These are phyloP conservation scores for Patellifolia procumbens DNA, from an alignment of 179 eudicot species.

Conservation along the genomic window DNA sequence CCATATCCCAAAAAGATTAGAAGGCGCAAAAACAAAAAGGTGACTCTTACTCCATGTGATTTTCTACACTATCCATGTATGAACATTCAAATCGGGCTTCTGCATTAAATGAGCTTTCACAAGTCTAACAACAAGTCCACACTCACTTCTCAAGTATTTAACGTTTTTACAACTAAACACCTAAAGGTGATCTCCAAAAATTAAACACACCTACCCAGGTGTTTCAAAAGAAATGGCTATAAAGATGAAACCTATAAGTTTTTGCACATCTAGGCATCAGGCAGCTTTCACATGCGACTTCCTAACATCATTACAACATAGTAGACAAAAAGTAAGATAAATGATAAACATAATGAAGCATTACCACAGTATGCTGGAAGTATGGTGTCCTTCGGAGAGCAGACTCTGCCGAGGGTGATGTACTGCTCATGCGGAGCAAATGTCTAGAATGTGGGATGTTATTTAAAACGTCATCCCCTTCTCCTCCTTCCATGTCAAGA, in stretches of 20 bases:
- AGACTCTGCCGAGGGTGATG: constrained; percentile 90
- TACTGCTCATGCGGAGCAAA: constrained; percentile 62
- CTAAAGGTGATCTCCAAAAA: background rate
- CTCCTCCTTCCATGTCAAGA: constrained; percentile 56
- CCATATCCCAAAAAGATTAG: background rate
- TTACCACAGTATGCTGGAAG: constrained; percentile 64
- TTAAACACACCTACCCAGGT: background rate
- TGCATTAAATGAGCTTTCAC: too few species aligned
- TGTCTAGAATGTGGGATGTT: constrained; percentile 57
- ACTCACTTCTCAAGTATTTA: background rate
- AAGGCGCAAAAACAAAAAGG: background rate
- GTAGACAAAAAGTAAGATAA: background rate
- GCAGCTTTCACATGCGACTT: background rate
- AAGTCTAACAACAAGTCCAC: background rate
- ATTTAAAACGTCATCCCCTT: constrained; percentile 61
- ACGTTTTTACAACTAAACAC: background rate
- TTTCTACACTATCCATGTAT: too few species aligned
- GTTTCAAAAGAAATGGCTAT: background rate
- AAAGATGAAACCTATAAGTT: background rate
- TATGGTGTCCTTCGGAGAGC: constrained; percentile 60
- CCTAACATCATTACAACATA: background rate
- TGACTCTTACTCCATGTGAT: too few species aligned
- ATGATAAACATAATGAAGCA: background rate
- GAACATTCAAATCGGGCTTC: too few species aligned
- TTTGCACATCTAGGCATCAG: background rate